Evolutionary conservation across 768 basidiomycete genomes (phyloP).

Genomic region (Psilocybe cyanescens): DNA sequence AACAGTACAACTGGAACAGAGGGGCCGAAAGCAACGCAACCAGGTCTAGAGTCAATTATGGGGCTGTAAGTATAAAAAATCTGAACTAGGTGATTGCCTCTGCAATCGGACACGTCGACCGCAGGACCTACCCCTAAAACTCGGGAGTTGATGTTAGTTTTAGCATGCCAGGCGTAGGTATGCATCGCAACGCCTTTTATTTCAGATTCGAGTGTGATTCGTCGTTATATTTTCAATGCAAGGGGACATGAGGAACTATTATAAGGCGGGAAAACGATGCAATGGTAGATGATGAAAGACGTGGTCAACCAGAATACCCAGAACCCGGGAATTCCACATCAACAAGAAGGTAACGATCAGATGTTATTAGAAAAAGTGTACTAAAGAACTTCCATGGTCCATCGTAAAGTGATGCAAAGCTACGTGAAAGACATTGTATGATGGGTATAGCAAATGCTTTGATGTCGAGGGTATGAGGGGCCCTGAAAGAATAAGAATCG

Average conservation of each 20-base stretch:
- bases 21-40: too few species aligned
- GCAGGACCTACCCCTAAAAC: too few species aligned
- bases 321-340: constrained; percentile 20
- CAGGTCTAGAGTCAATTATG: too few species aligned
- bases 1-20: too few species aligned
- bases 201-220: background rate
- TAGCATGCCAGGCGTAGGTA: too few species aligned
- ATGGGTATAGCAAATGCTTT: constrained; percentile 43
- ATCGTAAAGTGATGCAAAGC: constrained; percentile 32
- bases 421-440: constrained; percentile 33
- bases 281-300: constrained; percentile 18
- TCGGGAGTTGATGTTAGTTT: too few species aligned
- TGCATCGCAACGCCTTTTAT: too few species aligned
- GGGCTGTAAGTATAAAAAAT: too few species aligned
- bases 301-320: constrained; percentile 15
- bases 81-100: too few species aligned
- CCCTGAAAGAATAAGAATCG: constrained; percentile 21
- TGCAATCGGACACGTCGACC: too few species aligned
- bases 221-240: constrained; percentile 18
- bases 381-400: constrained; percentile 35
- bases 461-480: constrained; percentile 30
- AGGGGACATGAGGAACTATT: constrained; percentile 11
- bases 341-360: constrained; percentile 19
- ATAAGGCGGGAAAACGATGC: constrained; percentile 17
- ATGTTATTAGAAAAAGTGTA: constrained; percentile 37